These are phyloP conservation scores for Circinella minor DNA, from an alignment of 371 early-diverging fungal species.

Conservation along the genomic window DNA sequence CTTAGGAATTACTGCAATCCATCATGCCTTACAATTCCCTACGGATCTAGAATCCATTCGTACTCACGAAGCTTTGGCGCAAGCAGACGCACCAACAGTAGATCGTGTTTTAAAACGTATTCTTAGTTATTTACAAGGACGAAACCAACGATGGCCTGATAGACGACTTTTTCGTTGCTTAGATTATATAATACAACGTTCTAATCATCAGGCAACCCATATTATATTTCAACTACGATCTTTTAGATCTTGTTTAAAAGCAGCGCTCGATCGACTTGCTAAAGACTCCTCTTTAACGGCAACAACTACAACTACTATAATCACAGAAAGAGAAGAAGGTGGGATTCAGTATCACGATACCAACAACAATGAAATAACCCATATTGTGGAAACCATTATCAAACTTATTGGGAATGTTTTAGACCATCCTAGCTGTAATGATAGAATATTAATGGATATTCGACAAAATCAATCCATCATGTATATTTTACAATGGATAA, in stretches of 20 bases:
- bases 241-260: conserved; percentile 13
- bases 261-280: conserved; percentile 8
- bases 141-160: conserved; percentile 19
- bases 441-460: conserved; percentile 6
- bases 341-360: not conserved
- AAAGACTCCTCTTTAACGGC: not conserved
- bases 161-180: conserved; percentile 21
- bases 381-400: not conserved
- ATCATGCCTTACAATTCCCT: conserved; percentile 7
- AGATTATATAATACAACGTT: conserved; percentile 13
- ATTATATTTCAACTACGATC: not conserved
- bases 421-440: conserved; percentile 6
- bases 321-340: not conserved
- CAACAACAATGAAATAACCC: not conserved
- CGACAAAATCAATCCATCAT: conserved; percentile 1
- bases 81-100: not conserved
- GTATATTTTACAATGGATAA: conserved; percentile 2
- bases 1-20: conserved; percentile 11
- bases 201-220: not conserved
- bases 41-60: conserved; percentile 1
- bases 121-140: conserved; percentile 3
- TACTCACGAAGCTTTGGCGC: not conserved
- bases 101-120: conserved; percentile 18
- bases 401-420: conserved; percentile 13
- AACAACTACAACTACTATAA: not conserved